Evolutionary conservation across 1,284 basidiomycete species (phyloP).

Genomic region (Mycena citricolor): DNA sequence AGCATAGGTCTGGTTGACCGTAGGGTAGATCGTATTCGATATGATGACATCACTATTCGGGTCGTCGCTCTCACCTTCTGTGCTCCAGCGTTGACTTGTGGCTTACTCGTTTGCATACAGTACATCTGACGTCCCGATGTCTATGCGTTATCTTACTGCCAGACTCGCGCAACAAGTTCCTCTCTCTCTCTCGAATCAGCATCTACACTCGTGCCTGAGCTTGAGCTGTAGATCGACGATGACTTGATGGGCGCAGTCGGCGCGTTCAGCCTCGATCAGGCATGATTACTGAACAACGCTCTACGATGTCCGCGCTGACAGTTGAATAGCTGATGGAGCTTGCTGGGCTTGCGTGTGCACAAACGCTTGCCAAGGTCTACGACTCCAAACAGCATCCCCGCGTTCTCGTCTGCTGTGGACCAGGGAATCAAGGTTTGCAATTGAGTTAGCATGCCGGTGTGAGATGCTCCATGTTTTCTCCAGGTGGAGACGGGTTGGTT

Average conservation of each 20-base stretch:
- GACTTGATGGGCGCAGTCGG: slow-evolving; percentile 85
- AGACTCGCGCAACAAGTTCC: slow-evolving; percentile 80
- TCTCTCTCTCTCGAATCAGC: background rate
- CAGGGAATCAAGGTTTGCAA: slow-evolving; percentile 82
- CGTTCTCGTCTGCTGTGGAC: slow-evolving; percentile 93
- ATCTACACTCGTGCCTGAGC: slow-evolving; percentile 1
- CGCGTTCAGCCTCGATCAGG: slow-evolving; percentile 91
- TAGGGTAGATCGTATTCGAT: too few species aligned
- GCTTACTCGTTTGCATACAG: too few species aligned
- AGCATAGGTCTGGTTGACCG: too few species aligned
- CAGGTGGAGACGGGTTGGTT: slow-evolving; percentile 92
- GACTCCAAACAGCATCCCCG: slow-evolving; percentile 61
- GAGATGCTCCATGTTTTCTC: background rate
- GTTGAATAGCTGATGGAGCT: slow-evolving; percentile 88
- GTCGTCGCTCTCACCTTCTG: too few species aligned
- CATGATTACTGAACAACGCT: slow-evolving; percentile 26
- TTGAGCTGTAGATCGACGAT: slow-evolving; percentile 75
- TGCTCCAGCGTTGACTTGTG: too few species aligned
- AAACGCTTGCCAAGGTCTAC: slow-evolving; percentile 80
- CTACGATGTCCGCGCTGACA: slow-evolving; percentile 1
- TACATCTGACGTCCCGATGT: too few species aligned
- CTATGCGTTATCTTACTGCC: slow-evolving; percentile 73
- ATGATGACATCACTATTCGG: too few species aligned
- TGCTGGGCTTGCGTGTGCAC: slow-evolving; percentile 95
- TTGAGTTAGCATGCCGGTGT: background rate